These are phyloP conservation scores for Quercus glauca DNA, from an alignment of 306 rosid genomes.

Conservation along the genomic window DNA sequence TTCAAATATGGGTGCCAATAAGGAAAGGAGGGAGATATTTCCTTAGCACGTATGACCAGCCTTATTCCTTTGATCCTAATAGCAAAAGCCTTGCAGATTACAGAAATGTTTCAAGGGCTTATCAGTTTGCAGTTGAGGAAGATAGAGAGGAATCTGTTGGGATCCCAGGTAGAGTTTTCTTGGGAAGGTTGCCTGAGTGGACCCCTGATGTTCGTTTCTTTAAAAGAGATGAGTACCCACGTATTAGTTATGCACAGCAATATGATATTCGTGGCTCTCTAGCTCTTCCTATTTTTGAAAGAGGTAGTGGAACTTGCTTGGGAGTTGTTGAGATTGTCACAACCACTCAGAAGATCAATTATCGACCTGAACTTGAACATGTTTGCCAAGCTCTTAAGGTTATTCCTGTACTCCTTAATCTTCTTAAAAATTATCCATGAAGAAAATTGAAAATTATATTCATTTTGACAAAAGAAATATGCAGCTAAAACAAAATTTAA, in stretches of 20 bases:
- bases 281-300: constrained; percentile 52
- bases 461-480: too few species aligned
- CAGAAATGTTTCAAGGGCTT: constrained; percentile 11
- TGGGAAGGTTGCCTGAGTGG: constrained; percentile 32
- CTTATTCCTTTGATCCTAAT: constrained; percentile 9
- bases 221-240: constrained; percentile 41
- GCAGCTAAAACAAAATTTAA: too few species aligned
- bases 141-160: constrained; percentile 11
- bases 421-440: not conserved
- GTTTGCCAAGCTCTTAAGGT: constrained; percentile 51
- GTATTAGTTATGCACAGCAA: constrained; percentile 7
- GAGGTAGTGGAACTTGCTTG: constrained; percentile 41
- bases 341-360: constrained; percentile 27
- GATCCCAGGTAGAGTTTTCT: constrained; percentile 9
- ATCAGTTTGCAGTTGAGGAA: constrained; percentile 12
- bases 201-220: constrained; percentile 36
- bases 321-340: constrained; percentile 48
- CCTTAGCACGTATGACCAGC: constrained; percentile 22
- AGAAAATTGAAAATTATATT: too few species aligned
- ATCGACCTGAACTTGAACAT: constrained; percentile 35
- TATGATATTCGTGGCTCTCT: constrained; percentile 35
- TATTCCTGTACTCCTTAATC: not conserved
- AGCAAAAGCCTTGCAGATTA: constrained; percentile 13
- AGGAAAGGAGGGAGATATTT: constrained; percentile 12
- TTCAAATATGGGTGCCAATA: constrained; percentile 61